These are phyloP conservation scores for Firmiana major DNA, from an alignment of 345 rosid species.

Conservation along the genomic window DNA sequence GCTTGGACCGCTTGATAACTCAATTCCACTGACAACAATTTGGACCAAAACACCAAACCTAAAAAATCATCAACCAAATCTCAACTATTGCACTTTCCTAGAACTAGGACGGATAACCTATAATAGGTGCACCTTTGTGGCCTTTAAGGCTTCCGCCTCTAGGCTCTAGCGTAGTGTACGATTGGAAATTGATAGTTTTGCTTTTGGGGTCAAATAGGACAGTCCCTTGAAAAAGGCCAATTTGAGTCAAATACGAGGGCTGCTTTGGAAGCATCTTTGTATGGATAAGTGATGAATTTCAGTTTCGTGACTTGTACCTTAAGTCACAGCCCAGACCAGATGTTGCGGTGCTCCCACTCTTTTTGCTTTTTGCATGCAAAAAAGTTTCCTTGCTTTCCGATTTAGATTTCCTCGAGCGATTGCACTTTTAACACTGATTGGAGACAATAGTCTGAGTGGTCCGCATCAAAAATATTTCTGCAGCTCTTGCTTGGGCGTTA, in stretches of 20 bases:
- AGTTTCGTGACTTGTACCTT: not conserved
- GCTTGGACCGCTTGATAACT: not conserved
- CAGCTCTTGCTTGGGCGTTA: not conserved
- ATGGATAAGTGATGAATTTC: not conserved
- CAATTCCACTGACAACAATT: not conserved
- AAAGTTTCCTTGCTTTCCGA: not conserved
- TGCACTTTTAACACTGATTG: not conserved
- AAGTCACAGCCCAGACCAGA: not conserved
- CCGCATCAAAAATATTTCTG: no score
- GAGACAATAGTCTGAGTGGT: not conserved
- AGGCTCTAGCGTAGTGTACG: not conserved
- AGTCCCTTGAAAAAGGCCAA: not conserved
- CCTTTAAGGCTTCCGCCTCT: not conserved
- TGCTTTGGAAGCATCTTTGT: not conserved
- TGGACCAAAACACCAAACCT: not conserved
- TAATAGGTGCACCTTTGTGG: not conserved
- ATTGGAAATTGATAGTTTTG: not conserved
- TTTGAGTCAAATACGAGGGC: not conserved
- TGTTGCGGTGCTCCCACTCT: not conserved
- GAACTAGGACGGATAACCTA: not conserved
- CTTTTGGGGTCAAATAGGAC: not conserved
- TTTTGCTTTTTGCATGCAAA: not conserved
- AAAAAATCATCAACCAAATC: not conserved
- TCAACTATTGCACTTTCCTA: not conserved
- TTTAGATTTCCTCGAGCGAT: not conserved